Evolutionary conservation across 139 green algal species (phyloP).

Genomic region (Desmodesmus armatus): DNA sequence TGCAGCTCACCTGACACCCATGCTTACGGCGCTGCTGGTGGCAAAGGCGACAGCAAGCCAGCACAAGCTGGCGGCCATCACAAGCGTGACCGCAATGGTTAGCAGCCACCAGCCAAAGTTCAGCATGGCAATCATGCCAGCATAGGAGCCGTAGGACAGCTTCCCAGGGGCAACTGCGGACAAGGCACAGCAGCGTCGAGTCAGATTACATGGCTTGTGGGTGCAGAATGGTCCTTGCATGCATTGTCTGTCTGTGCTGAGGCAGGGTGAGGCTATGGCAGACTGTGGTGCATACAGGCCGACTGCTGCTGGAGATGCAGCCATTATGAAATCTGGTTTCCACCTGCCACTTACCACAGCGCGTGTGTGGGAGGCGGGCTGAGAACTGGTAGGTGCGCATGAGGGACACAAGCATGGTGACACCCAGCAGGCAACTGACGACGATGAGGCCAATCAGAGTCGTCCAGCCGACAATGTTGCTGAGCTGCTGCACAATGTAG

Average conservation of each 20-base stretch:
- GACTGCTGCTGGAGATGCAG: not conserved
- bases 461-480: not conserved
- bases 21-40: slow-evolving; percentile 16
- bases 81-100: slow-evolving; percentile 10
- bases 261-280: not conserved
- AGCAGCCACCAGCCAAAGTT: slow-evolving; percentile 44
- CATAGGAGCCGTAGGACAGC: slow-evolving; percentile 42
- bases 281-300: too few relatives aligned
- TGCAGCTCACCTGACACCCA: slow-evolving; percentile 27
- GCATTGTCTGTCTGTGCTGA: not conserved
- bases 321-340: not conserved
- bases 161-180: slow-evolving; percentile 25
- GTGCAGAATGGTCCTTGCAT: not conserved
- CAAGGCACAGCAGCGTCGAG: not conserved
- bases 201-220: not conserved
- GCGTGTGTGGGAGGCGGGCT: slow-evolving; percentile 30
- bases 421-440: slow-evolving; percentile 33
- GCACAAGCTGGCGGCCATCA: slow-evolving; percentile 27
- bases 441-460: slow-evolving; percentile 22
- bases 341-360: slow-evolving; percentile 2
- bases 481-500: slow-evolving; percentile 6
- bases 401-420: slow-evolving; percentile 9
- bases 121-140: slow-evolving; percentile 20
- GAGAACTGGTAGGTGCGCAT: slow-evolving; percentile 37
- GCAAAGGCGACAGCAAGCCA: slow-evolving; percentile 38